A percentile compares a stretch with the other conserved stretches of the same genome.
These are phyloP conservation scores for Urochloa ruziziensis DNA, from an alignment of 176 grass and related monocot genomes.

Conservation along the genomic window DNA sequence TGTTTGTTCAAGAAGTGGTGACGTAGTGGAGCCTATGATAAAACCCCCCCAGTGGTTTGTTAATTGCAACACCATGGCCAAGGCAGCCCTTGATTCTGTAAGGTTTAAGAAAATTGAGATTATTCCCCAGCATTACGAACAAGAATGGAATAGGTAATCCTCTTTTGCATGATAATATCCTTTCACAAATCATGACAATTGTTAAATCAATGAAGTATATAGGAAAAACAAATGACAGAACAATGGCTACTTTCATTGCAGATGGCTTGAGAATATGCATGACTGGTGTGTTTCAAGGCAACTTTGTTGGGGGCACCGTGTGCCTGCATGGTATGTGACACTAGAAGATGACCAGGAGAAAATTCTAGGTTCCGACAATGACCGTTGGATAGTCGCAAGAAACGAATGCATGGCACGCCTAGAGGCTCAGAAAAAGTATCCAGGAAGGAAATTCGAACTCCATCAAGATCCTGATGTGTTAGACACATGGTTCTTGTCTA, in stretches of 20 bases:
- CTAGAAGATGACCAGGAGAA: conserved; percentile 58
- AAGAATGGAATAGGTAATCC: conserved; percentile 75
- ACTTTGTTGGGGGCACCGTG: conserved; percentile 87
- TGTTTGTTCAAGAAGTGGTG: conserved; percentile 74
- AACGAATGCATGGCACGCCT: conserved; percentile 57
- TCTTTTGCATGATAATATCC: background rate
- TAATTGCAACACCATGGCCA: conserved; percentile 75
- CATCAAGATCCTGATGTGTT: conserved; percentile 83
- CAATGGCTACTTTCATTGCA: conserved; percentile 26
- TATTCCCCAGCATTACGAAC: conserved; percentile 82
- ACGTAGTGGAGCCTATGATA: conserved; percentile 76
- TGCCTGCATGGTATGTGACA: conserved; percentile 77
- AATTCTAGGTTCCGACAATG: conserved; percentile 57
- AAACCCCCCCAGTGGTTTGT: conserved; percentile 80
- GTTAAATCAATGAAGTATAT: background rate
- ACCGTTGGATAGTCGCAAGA: conserved; percentile 76
- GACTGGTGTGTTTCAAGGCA: conserved; percentile 94
- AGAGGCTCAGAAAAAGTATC: conserved; percentile 55
- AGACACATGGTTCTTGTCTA: conserved; percentile 83
- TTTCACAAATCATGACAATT: background rate
- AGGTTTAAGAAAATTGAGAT: conserved; percentile 72
- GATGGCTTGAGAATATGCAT: conserved; percentile 85
- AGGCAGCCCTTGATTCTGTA: conserved; percentile 65
- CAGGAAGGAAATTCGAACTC: conserved; percentile 58
- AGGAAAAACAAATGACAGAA: background rate